phyloP scores from a whole-genome alignment of 768 basidiomycete genomes.

The Fomitopsis pulvina region DNA sequence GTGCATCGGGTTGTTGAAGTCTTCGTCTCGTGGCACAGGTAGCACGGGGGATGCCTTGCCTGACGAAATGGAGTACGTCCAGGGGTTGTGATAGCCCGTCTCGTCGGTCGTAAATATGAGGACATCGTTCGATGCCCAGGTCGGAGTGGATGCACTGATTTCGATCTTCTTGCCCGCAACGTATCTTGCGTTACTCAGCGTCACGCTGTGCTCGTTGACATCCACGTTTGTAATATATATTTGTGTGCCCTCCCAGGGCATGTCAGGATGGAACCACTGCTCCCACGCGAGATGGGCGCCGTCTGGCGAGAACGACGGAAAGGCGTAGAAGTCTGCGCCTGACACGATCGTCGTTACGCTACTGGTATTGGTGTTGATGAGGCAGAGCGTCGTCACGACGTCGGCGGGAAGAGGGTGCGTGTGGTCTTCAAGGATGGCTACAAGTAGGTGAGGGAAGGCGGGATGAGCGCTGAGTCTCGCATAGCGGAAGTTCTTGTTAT shows the following conservation, averaged over 20 bases:
- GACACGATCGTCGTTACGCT: slow-evolving; percentile 36
- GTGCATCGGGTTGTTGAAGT: slow-evolving; percentile 52
- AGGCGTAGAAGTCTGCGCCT: slow-evolving; percentile 66
- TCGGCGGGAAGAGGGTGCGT: slow-evolving; percentile 40
- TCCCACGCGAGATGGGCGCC: slow-evolving; percentile 51
- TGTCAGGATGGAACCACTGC: slow-evolving; percentile 59
- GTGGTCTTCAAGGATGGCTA: slow-evolving; percentile 64
- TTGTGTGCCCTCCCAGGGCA: slow-evolving; percentile 61
- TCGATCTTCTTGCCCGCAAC: slow-evolving; percentile 44
- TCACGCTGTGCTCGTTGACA: slow-evolving; percentile 14
- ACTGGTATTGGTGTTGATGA: slow-evolving; percentile 42
- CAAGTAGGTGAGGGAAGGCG: slow-evolving; percentile 39
- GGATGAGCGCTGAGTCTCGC: slow-evolving; percentile 58
- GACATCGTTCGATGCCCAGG: slow-evolving; percentile 45
- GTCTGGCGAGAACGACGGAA: slow-evolving; percentile 50
- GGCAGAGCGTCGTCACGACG: slow-evolving; percentile 47
- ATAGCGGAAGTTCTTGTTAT: slow-evolving; percentile 46
- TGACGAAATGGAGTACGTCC: slow-evolving; percentile 36
- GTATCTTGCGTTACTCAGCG: slow-evolving; percentile 28
- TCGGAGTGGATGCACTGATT: slow-evolving; percentile 48
- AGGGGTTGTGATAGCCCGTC: slow-evolving; percentile 62
- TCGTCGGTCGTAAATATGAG: slow-evolving; percentile 58
- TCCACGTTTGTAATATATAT: slow-evolving; percentile 47
- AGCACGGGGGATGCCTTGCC: slow-evolving; percentile 32
- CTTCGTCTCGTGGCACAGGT: slow-evolving; percentile 35